Evolutionary conservation across 1,284 basidiomycete species (phyloP), one percentile per base, ranked within the genome.

Genomic region (Erythrobasidium hasegawianum): DNA sequence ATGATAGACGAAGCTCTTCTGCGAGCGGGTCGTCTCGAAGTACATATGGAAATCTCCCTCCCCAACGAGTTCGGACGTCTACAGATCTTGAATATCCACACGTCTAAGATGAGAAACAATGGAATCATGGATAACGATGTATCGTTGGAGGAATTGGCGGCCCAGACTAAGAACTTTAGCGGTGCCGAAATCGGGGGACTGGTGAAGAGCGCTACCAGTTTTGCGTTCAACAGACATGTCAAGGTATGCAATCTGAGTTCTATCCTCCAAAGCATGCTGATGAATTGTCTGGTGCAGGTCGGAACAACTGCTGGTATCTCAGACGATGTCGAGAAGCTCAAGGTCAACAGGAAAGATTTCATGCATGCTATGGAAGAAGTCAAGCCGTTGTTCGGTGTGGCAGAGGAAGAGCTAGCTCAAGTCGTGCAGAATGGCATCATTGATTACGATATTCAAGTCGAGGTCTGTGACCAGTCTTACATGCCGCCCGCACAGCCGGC

Each of bases 31-130:
- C 93, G 96, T 81, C 87, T 99, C 55, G 96, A 99, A 77, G 95
- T 98, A n/a, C 96, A 98, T 79, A 97, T 99, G 86, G 96, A 99
- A 79, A 97, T 99, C 70, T 96, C 92, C 3, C 82, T 98, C 1
- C 96, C 96, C 0, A 95, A 98, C 75, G 94, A 95, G 76, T 81
- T 87, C 2, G 96, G 96, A 57, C 89, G 96, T 24, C 81, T 84
- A 57, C 96, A 98, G 78, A 99, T 98, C 73, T 82, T 99, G 70
- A 90, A 83, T 72, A 99, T 99, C 73, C 96, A 99, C 77, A 98
- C 96, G 0, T 76, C 83, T 69, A 95, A 95, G 80, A 98, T 98
- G 95, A 85, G 89, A 41, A 83, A 78, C 41, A 97, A 97, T 77
- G 84, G 86, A 18, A 88, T 97, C 43, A 92, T 99, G 89, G 92